These are phyloP conservation scores for Colletotrichum tamarilloi DNA, from an alignment of 2,329 filamentous ascomycete genomes.

Conservation along the genomic window DNA sequence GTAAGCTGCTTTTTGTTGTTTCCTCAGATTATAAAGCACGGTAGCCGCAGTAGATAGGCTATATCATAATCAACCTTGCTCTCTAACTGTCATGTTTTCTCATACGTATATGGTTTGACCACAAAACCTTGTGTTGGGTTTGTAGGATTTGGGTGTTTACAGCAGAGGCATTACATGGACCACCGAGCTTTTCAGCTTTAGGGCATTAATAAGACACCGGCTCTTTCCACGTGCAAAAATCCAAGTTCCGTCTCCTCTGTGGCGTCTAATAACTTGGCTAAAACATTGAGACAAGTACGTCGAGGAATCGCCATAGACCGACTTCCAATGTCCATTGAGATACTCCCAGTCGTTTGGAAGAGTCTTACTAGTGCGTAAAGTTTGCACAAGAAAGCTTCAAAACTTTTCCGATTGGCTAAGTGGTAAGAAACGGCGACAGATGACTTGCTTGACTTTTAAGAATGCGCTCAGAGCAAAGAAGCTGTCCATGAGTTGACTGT, in stretches of 20 bases:
- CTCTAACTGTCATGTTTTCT: background rate
- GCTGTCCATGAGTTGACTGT: too few species aligned
- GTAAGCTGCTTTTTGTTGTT: slow-evolving; percentile 28
- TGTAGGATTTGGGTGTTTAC: slow-evolving; percentile 4
- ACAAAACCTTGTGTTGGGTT: background rate
- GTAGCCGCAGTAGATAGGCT: slow-evolving; percentile 2
- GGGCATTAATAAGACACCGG: background rate
- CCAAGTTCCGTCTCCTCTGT: background rate
- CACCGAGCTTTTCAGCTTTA: background rate
- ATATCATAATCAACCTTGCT: slow-evolving; percentile 23
- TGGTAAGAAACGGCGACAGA: too few species aligned
- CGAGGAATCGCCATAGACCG: background rate
- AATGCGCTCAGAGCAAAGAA: too few species aligned
- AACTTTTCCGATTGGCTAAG: too few species aligned
- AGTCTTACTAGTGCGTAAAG: too few species aligned
- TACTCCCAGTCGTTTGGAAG: too few species aligned
- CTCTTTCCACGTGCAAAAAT: background rate
- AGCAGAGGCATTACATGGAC: background rate
- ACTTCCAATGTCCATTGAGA: background rate
- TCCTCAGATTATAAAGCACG: slow-evolving; percentile 14
- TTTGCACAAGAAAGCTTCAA: too few species aligned
- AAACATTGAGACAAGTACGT: background rate
- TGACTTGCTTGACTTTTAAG: too few species aligned
- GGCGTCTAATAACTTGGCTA: background rate
- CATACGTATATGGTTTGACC: slow-evolving; percentile 1